These are phyloP conservation scores for Ogataea methylovora DNA, from an alignment of 805 yeast genomes.

Conservation along the genomic window DNA sequence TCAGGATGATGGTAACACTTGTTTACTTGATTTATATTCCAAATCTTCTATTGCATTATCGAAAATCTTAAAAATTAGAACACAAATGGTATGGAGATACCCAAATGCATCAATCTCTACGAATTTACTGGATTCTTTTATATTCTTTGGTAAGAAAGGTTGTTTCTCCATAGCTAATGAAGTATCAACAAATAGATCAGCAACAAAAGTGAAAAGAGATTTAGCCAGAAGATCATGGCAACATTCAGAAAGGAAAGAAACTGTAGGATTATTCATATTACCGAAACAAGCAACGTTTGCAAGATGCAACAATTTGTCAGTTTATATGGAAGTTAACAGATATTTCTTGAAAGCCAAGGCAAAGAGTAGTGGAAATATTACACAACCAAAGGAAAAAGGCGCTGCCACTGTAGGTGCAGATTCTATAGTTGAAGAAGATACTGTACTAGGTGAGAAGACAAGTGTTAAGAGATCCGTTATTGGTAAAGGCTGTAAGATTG, in stretches of 20 bases:
- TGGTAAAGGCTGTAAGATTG: conserved; percentile 68
- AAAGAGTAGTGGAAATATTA: conserved; percentile 10
- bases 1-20: conserved; percentile 31
- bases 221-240: conserved; percentile 90
- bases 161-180: conserved; percentile 38
- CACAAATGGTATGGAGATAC: conserved; percentile 84
- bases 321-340: conserved; percentile 87
- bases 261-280: conserved; percentile 61
- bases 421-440: conserved; percentile 62
- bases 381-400: conserved; percentile 36
- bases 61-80: conserved; percentile 68
- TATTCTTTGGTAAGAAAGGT: conserved; percentile 53
- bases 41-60: conserved; percentile 61
- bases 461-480: conserved; percentile 81
- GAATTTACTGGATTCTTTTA: conserved; percentile 63
- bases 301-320: conserved; percentile 70
- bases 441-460: conserved; percentile 73
- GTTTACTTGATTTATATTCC: conserved; percentile 64
- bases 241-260: conserved; percentile 51
- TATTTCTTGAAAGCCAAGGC: conserved; percentile 63
- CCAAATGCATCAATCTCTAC: conserved; percentile 76
- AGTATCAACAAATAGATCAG: conserved; percentile 34
- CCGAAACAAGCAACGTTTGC: conserved; percentile 67
- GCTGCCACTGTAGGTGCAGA: conserved; percentile 83
- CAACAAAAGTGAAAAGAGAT: conserved; percentile 71